These are phyloP conservation scores for Mycena filopes DNA, from an alignment of 768 basidiomycete species.

Conservation along the genomic window DNA sequence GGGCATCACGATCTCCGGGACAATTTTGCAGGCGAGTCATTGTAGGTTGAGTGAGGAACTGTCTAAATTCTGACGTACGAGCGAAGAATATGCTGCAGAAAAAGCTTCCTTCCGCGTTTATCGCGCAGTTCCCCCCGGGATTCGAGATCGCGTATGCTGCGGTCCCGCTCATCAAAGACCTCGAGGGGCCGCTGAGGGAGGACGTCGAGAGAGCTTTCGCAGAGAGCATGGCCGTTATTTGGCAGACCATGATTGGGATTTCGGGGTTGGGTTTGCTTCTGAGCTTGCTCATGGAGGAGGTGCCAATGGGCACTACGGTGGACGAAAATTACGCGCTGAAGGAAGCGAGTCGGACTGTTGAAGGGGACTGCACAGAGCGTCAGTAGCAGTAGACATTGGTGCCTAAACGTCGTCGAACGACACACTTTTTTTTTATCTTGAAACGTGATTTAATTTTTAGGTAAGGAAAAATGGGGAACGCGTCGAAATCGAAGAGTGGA, in stretches of 20 bases:
- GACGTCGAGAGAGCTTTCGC: slow-evolving; percentile 55
- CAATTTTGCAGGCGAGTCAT: slow-evolving; percentile 42
- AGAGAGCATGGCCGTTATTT: slow-evolving; percentile 47
- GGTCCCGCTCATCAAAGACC: slow-evolving; percentile 28
- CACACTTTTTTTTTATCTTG: too few relatives aligned
- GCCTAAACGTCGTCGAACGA: too few relatives aligned
- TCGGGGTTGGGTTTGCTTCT: slow-evolving; percentile 48
- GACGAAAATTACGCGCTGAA: slow-evolving; percentile 48
- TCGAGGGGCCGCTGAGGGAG: slow-evolving; percentile 32
- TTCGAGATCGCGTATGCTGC: slow-evolving; percentile 12
- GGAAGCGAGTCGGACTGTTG: too few relatives aligned
- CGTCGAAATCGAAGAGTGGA: too few relatives aligned
- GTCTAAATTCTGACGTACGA: too few relatives aligned
- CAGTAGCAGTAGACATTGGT: too few relatives aligned
- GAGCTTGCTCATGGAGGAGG: slow-evolving; percentile 45
- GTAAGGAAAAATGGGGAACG: too few relatives aligned
- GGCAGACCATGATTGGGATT: slow-evolving; percentile 55
- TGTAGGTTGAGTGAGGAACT: too few relatives aligned
- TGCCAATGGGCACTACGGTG: slow-evolving; percentile 43
- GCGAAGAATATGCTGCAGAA: slow-evolving; percentile 51
- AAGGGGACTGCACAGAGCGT: too few relatives aligned
- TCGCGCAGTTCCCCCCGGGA: slow-evolving; percentile 29
- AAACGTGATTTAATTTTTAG: too few relatives aligned
- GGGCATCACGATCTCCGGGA: slow-evolving; percentile 26
- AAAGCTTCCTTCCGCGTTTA: slow-evolving; percentile 15